phyloP scores from a whole-genome alignment of 2,329 filamentous ascomycete genomes.

The Zymoseptoria brevis region DNA sequence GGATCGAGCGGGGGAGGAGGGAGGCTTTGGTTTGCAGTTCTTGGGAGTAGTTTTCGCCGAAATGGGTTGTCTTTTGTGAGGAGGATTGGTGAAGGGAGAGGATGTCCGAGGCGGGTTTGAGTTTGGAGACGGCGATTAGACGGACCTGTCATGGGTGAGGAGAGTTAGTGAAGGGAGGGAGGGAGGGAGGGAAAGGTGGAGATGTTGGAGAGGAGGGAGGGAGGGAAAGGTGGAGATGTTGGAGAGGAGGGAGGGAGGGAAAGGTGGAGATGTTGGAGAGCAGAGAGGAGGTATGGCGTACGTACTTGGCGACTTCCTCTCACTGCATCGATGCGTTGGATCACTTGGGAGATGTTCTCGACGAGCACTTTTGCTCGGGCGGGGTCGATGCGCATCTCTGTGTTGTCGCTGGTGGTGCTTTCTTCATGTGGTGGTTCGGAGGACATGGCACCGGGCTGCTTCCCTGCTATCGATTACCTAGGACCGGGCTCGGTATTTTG shows the following conservation, averaged over 20 bases:
- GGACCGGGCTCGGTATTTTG: too few relatives aligned
- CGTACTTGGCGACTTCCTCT: constrained; percentile 16
- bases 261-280: too few relatives aligned
- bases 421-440: neutral
- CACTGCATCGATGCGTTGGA: constrained; percentile 34
- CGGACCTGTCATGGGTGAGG: constrained; percentile 52
- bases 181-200: neutral
- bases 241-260: neutral
- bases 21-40: constrained; percentile 81
- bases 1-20: constrained; percentile 65
- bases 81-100: constrained; percentile 62
- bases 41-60: constrained; percentile 85
- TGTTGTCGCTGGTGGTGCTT: constrained; percentile 1
- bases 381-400: constrained; percentile 31
- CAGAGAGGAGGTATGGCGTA: neutral
- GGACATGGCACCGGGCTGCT: too few relatives aligned
- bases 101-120: constrained; percentile 89
- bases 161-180: neutral
- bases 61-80: constrained; percentile 51
- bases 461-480: too few relatives aligned
- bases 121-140: constrained; percentile 89
- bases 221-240: neutral
- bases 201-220: too few relatives aligned
- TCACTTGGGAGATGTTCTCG: constrained; percentile 38
- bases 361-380: constrained; percentile 39